A percentile compares a stretch with the other conserved stretches of the same genome.
phyloP scores from a whole-genome alignment of 768 basidiomycete species.

The Boletus bicolor region DNA sequence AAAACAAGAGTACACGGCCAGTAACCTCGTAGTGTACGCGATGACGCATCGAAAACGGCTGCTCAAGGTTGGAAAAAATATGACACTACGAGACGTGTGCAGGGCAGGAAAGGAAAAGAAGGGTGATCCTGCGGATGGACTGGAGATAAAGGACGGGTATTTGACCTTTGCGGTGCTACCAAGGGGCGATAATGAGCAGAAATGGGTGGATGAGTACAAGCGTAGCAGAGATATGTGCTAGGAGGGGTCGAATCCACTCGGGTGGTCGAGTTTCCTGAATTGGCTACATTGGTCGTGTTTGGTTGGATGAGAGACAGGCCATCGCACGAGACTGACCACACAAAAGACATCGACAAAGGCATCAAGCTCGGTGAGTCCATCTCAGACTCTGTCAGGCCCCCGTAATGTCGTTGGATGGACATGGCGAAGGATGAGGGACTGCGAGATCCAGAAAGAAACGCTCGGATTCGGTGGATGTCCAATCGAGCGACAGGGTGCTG shows the following conservation, averaged over 20 bases:
- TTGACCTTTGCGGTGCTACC: constrained; percentile 77
- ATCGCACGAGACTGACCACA: constrained; percentile 11
- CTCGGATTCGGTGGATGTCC: constrained; percentile 56
- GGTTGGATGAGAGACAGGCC: constrained; percentile 13
- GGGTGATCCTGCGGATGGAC: constrained; percentile 65
- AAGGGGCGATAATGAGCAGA: constrained; percentile 70
- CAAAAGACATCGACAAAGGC: constrained; percentile 49
- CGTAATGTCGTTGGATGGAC: constrained; percentile 14
- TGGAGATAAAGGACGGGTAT: constrained; percentile 82
- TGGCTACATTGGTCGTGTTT: constrained; percentile 29
- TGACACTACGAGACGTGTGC: constrained; percentile 79
- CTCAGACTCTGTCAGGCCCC: constrained; percentile 27
- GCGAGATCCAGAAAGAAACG: constrained; percentile 20
- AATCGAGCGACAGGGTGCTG: constrained; percentile 42
- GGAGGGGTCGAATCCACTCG: background rate
- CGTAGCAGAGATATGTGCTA: constrained; percentile 36
- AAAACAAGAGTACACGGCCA: constrained; percentile 60
- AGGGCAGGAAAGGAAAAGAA: constrained; percentile 56
- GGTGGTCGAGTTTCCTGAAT: constrained; percentile 16
- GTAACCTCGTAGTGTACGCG: constrained; percentile 75
- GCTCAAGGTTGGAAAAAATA: constrained; percentile 88
- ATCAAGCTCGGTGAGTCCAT: constrained; percentile 67
- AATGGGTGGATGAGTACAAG: constrained; percentile 91
- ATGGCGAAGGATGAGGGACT: constrained; percentile 18
- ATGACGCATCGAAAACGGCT: constrained; percentile 73